A percentile compares a stretch with the other conserved stretches of the same genome.
phyloP scores from a whole-genome alignment of 495 filamentous ascomycete species.

The Pseudevernia furfuracea region DNA sequence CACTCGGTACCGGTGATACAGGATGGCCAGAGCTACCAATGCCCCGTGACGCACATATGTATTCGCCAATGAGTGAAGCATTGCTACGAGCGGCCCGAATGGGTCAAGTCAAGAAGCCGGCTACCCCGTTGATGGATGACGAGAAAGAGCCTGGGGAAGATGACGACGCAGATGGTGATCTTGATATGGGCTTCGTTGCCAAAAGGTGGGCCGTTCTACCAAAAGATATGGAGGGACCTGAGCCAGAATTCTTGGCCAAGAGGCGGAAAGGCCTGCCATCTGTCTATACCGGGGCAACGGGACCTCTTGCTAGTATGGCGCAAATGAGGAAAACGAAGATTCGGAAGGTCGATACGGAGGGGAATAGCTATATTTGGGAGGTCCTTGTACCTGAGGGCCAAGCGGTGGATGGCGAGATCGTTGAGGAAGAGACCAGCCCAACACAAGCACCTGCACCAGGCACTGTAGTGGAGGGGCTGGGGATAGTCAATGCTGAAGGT shows the following conservation, averaged over 20 bases:
- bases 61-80: constrained; percentile 70
- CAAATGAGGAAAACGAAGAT: constrained; percentile 69
- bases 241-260: constrained; percentile 79
- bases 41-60: constrained; percentile 78
- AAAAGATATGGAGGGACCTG: constrained; percentile 64
- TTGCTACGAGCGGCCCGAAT: constrained; percentile 73
- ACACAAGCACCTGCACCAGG: constrained; percentile 47
- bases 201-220: constrained; percentile 70
- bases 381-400: constrained; percentile 75
- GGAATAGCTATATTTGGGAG: constrained; percentile 73
- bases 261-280: constrained; percentile 66
- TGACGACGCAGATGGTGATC: constrained; percentile 45
- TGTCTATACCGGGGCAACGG: constrained; percentile 38
- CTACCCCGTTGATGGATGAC: constrained; percentile 30
- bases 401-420: constrained; percentile 70
- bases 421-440: constrained; percentile 47
- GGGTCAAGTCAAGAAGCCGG: constrained; percentile 36
- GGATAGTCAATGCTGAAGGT: constrained; percentile 53
- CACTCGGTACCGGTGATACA: constrained; percentile 49
- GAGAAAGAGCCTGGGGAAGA: constrained; percentile 38
- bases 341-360: constrained; percentile 63
- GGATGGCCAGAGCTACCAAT: constrained; percentile 58
- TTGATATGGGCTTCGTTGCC: constrained; percentile 32
- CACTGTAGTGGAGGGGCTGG: constrained; percentile 54
- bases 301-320: constrained; percentile 35